A percentile compares a stretch with the other conserved stretches of the same genome.
Evolutionary conservation across 352 stramenopile species (phyloP).

Genomic region (Pythium brassicae): DNA sequence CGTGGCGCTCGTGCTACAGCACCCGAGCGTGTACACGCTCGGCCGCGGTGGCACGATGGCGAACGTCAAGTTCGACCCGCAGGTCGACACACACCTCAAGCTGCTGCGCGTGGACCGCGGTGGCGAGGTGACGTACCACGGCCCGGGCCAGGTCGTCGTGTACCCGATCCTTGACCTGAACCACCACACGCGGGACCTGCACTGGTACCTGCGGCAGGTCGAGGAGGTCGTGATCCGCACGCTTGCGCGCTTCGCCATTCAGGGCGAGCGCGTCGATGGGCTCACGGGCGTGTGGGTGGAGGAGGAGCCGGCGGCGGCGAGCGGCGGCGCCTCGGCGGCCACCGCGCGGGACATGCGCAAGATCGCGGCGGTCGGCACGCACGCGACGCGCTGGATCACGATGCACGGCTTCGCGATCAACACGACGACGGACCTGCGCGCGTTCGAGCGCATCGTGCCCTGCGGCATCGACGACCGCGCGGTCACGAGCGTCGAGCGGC

Average conservation of each 20-base stretch:
- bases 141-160: constrained; percentile 95
- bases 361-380: constrained; percentile 95
- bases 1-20: constrained; percentile 88
- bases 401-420: constrained; percentile 99
- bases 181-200: constrained; percentile 93
- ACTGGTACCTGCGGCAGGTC: constrained; percentile 96
- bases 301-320: constrained; percentile 29
- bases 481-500: constrained; percentile 76
- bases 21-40: constrained; percentile 96
- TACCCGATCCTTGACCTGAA: constrained; percentile 97
- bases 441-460: constrained; percentile 96
- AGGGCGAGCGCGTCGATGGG: constrained; percentile 87
- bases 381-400: constrained; percentile 96
- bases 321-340: no score
- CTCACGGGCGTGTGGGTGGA: constrained; percentile 97
- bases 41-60: constrained; percentile 86
- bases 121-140: constrained; percentile 98
- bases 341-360: constrained; percentile 88
- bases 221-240: constrained; percentile 95
- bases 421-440: constrained; percentile 87
- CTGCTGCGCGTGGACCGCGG: constrained; percentile 98
- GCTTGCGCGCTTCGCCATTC: constrained; percentile 82
- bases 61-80: constrained; percentile 58
- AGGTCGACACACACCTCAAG: constrained; percentile 55
- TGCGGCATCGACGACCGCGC: constrained; percentile 93